Evolutionary conservation across 2,329 filamentous ascomycete genomes (phyloP).

Genomic region (Fusarium subglutinans): DNA sequence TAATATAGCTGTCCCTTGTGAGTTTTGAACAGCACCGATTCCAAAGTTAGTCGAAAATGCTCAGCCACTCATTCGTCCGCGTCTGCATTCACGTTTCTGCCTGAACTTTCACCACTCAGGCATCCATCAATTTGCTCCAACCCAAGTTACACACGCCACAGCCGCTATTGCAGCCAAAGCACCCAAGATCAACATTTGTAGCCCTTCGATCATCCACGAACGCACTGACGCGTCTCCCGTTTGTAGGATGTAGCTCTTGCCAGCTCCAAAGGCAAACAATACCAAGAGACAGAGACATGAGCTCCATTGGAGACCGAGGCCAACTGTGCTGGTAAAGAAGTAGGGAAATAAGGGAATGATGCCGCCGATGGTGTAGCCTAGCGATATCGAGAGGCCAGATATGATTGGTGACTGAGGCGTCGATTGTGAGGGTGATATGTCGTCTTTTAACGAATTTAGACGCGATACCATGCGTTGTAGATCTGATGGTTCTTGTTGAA

Average conservation of each 20-base stretch:
- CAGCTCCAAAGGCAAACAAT: conserved; percentile 65
- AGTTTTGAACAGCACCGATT: neutral
- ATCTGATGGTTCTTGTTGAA: conserved; percentile 45
- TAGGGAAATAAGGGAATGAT: conserved; percentile 71
- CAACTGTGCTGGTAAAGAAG: conserved; percentile 58
- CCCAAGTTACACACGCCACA: conserved; percentile 43
- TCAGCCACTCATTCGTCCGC: neutral
- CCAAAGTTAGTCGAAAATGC: neutral
- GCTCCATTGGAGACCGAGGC: conserved; percentile 60
- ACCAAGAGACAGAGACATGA: conserved; percentile 63
- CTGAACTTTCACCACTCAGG: neutral
- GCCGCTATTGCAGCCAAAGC: conserved; percentile 46
- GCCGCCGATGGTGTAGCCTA: conserved; percentile 71
- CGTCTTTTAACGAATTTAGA: conserved; percentile 29
- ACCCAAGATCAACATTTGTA: conserved; percentile 49
- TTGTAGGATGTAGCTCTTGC: conserved; percentile 58
- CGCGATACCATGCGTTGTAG: conserved; percentile 36
- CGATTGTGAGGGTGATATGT: neutral
- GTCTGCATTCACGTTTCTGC: neutral
- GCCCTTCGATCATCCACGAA: conserved; percentile 43
- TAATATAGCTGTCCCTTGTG: neutral
- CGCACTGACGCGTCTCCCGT: conserved; percentile 10
- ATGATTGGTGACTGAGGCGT: conserved; percentile 49
- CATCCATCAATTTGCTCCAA: conserved; percentile 17
- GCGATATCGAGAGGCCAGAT: conserved; percentile 67